Evolutionary conservation across 768 basidiomycete genomes (phyloP), one percentile per base, ranked within the genome.

Genomic region (Scleroderma citrinum): DNA sequence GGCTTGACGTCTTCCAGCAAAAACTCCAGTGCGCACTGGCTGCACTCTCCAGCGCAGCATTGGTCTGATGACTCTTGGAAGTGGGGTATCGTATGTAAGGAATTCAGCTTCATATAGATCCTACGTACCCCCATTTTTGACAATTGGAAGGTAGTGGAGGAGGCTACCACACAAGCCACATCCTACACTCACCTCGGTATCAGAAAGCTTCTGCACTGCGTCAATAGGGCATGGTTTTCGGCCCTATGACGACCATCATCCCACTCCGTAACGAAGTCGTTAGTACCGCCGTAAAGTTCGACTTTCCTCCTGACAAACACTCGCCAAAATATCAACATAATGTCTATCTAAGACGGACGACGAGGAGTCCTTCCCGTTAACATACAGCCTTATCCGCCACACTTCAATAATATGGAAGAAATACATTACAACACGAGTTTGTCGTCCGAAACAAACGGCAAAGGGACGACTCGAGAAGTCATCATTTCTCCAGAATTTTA

Each of bases 1-100:
- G 80, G 7, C 82, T 68, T 91, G 19, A 71, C 83, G 13, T 81
- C 87, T 6, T 75, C 67, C 30, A 89, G 74, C 55, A n/a, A n/a
- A n/a, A n/a, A 96, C 92, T 0, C 93, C 95, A 60, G 93, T n/a
- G n/a, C n/a, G 93, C 1, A 96, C 93, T 0, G 93, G 92, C 2
- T 96, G 92, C 63, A 96, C 93, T 0, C 71, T 96, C n/a, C n/a
- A 85, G 83, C 40, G 83, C 92, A 0, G 88, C 91, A 0, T 75
- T 95, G 16, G 83, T 84, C 2, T 82, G 81, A 47, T n/a, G n/a
- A 72, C 73, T 5, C 69, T 93, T 14, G 85, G 79, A 3, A 39
- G 82, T 80, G 50, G 55, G 52, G 8, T 44, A 53, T n/a, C 51
- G 72, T 76, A 44, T 60, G 76, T n/a, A n/a, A n/a, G n/a, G n/a